These are phyloP conservation scores for Castanea sativa DNA, from an alignment of 306 rosid genomes.

Conservation along the genomic window DNA sequence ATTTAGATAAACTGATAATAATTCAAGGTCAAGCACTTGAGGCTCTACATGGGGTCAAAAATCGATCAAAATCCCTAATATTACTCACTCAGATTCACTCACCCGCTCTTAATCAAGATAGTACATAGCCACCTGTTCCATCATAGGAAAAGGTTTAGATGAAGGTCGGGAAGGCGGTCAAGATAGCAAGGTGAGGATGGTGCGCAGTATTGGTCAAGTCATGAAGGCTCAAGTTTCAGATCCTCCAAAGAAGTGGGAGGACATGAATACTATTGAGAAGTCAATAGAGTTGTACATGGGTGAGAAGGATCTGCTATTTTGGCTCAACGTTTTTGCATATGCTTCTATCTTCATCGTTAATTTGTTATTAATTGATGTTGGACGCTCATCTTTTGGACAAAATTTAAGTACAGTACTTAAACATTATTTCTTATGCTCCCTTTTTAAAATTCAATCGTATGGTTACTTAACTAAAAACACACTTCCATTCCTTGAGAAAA, in stretches of 20 bases:
- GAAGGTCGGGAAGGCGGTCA: slow-evolving; percentile 54
- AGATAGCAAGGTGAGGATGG: slow-evolving; percentile 41
- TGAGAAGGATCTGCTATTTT: slow-evolving; percentile 61
- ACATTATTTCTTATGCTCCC: slow-evolving; percentile 15
- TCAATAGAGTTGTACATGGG: slow-evolving; percentile 64
- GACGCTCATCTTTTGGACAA: slow-evolving; percentile 64
- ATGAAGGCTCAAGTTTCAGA: no score
- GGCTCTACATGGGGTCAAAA: no score
- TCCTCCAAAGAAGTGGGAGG: no score
- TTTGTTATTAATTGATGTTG: slow-evolving; percentile 70
- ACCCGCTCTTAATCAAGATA: not conserved
- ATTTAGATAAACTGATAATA: no score
- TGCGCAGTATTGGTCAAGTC: slow-evolving; percentile 10
- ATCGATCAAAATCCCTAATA: no score
- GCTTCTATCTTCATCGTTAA: slow-evolving; percentile 86
- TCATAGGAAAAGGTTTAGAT: slow-evolving; percentile 43
- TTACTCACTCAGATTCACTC: no score
- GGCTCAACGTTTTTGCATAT: slow-evolving; percentile 88
- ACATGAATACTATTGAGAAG: no score
- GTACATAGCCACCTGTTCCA: slow-evolving; percentile 25
- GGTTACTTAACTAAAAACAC: no score
- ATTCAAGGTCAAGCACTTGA: no score
- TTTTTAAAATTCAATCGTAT: slow-evolving; percentile 31
- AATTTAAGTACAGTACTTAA: no score
- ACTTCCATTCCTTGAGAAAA: no score